A percentile compares a stretch with the other conserved stretches of the same genome.
These are phyloP conservation scores for Citrus sp. DNA, from an alignment of 345 rosid genomes.

Conservation along the genomic window DNA sequence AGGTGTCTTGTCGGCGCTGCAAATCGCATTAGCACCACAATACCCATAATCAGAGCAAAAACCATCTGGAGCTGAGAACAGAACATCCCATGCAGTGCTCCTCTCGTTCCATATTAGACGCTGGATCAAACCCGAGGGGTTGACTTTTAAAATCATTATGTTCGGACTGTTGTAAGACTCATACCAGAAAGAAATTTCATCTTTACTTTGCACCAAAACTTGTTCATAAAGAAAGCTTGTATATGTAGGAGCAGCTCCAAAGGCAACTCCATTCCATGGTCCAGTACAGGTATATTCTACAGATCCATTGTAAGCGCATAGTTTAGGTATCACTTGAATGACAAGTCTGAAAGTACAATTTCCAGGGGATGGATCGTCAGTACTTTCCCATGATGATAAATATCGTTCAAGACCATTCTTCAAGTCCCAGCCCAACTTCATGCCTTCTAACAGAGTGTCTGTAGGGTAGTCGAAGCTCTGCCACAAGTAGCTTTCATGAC, in stretches of 20 bases:
- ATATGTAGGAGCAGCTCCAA: conserved; percentile 22
- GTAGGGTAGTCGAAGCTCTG: conserved; percentile 42
- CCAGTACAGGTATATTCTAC: conserved; percentile 18
- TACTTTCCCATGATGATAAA: conserved; percentile 37
- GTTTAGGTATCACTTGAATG: conserved; percentile 21
- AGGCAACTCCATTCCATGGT: conserved; percentile 40
- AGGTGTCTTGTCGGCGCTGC: conserved; percentile 8
- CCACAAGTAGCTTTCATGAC: conserved; percentile 25
- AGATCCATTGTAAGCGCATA: conserved; percentile 5
- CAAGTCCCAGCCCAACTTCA: conserved; percentile 42
- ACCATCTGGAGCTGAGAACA: conserved; percentile 24
- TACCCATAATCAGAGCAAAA: conserved; percentile 17
- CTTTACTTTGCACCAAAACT: conserved; percentile 5
- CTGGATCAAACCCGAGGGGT: neutral
- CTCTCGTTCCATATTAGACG: conserved; percentile 16
- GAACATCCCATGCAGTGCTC: neutral
- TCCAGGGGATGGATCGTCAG: conserved; percentile 35
- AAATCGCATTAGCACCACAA: conserved; percentile 23
- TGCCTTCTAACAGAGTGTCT: conserved; percentile 14
- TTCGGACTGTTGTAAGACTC: neutral
- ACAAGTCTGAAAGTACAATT: conserved; percentile 12
- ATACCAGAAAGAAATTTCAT: conserved; percentile 18
- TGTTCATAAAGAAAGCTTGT: conserved; percentile 1
- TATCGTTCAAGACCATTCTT: neutral
- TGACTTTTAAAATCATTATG: neutral